Evolutionary conservation across 345 rosid genomes (phyloP), one percentile per base, ranked within the genome.

Genomic region (Isatis tinctoria): DNA sequence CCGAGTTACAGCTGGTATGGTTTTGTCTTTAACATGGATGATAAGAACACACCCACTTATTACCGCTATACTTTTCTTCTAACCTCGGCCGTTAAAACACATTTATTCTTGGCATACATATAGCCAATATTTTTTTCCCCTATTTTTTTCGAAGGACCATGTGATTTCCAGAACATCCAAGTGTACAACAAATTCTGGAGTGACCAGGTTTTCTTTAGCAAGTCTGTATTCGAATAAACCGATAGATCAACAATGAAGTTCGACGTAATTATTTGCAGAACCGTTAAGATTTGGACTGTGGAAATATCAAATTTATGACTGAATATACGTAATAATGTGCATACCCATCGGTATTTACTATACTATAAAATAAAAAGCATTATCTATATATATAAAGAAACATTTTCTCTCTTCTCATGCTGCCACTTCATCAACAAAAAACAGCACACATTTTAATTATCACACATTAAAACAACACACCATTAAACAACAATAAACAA

Each of bases 11-110:
- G 60, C 78, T 74, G 67, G 67, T 30, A 0, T 73, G 10, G 45
- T 73, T 65, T 73, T 53, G 63, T 65, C 71, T 73, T 54, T 43
- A 45, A 54, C 58, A 65, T 54, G 65, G 30, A 74, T 74, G 73
- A 74, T 66, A 74, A 74, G 78, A 74, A 57, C 78, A 57, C 78
- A 74, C 60, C 63, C 33, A 47, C 72, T 74, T 74, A 74, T 74
- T 65, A 17, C 30, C 18, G 27, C 2, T 59, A 17, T 35, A 35
- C 63, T 41, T 65, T 41, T 1, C 17, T 35, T 74, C 59, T 74
- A 65, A 74, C 65, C 66, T 74, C 41, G 4, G 17, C 65, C 65
- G 37, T 74, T 73, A 36, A 32, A 53, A 41, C 41, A 8, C 41
- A 69, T 63, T 2, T 7, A 2, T 5, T 70, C 16, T 47, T 60